These are phyloP conservation scores for Jaltomata sinuosa DNA, from an alignment of 257 asterid genomes.

Conservation along the genomic window DNA sequence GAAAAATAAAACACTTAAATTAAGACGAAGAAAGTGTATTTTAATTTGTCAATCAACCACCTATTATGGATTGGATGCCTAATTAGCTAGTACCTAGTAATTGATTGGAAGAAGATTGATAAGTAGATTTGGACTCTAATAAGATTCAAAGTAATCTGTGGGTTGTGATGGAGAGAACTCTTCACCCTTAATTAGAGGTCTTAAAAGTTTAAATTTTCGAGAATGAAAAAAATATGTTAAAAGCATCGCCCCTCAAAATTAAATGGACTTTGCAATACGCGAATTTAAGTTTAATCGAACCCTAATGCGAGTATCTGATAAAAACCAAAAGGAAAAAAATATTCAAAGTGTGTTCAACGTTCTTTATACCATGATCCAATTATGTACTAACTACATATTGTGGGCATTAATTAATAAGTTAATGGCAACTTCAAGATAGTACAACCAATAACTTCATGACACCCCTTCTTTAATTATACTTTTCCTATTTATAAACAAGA, in stretches of 20 bases:
- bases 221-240: not conserved
- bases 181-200: not conserved
- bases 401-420: not conserved
- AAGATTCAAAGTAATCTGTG: not conserved
- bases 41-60: not conserved
- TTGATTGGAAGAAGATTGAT: not conserved
- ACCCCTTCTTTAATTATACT: not conserved
- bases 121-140: not conserved
- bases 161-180: fast-evolving
- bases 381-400: not conserved
- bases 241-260: fast-evolving
- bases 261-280: not conserved
- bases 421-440: not conserved
- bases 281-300: not conserved
- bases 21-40: not conserved
- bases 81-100: not conserved
- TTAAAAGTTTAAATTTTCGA: fast-evolving
- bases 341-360: not conserved
- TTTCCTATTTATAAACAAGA: not conserved
- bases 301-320: fast-evolving
- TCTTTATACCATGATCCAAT: not conserved
- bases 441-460: not conserved
- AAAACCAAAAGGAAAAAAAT: not conserved
- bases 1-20: not conserved
- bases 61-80: not conserved